Conservation (phyloP, 2,329 filamentous ascomycete genomes). For the Fusarium humuli region DNA sequence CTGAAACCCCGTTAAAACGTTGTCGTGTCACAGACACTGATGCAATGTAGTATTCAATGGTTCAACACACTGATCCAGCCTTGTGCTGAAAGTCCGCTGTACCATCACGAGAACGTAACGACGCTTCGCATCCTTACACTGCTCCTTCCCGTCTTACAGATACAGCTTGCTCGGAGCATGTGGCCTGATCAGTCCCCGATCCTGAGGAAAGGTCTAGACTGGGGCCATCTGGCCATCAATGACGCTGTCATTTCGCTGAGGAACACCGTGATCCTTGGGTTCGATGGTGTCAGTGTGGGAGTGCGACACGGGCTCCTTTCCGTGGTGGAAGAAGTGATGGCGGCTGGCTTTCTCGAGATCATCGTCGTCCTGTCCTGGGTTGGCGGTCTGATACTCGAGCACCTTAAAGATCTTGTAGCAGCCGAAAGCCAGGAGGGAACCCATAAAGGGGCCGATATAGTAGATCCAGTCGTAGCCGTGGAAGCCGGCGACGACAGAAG, state of each 20-base stretch:
- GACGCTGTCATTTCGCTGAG: conserved; percentile 40
- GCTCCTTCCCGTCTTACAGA: conserved; percentile 18
- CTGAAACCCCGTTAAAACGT: neutral
- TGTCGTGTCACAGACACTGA: conserved; percentile 29
- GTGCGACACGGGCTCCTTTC: conserved; percentile 21
- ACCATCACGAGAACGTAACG: conserved; percentile 15
- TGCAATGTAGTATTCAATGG: conserved; percentile 21
- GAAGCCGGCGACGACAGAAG: conserved; percentile 59
- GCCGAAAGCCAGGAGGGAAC: conserved; percentile 60
- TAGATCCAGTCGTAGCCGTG: conserved; percentile 65
- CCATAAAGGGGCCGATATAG: conserved; percentile 65
- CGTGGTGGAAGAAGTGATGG: conserved; percentile 13
- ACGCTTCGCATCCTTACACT: conserved; percentile 7
- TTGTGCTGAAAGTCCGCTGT: conserved; percentile 11
- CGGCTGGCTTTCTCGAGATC: conserved; percentile 40
- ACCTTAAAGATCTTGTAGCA: conserved; percentile 64
- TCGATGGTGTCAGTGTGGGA: conserved; percentile 36
- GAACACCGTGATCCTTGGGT: conserved; percentile 20
- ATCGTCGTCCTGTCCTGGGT: conserved; percentile 62
- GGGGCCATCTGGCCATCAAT: conserved; percentile 36
- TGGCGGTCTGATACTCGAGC: conserved; percentile 63
- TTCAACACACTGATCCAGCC: conserved; percentile 25
- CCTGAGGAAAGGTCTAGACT: conserved; percentile 1
- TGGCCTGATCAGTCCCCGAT: neutral
- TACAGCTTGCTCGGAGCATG: conserved; percentile 9